Conservation (phyloP, 108 stramenopile species). For the Cylindrotheca closterium region DNA sequence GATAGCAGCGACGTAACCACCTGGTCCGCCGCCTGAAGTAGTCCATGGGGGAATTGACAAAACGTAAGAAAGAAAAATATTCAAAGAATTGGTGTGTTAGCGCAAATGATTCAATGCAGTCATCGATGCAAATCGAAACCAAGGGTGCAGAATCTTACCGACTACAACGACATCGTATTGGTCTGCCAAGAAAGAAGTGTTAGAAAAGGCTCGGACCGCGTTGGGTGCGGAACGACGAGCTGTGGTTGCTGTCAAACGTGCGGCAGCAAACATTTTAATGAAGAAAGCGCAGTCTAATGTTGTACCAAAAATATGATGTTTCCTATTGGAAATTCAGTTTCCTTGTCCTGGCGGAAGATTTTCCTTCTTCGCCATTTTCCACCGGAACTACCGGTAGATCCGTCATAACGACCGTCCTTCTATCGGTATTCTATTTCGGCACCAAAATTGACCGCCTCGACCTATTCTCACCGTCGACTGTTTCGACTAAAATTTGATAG, state of each 20-base stretch:
- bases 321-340: too few relatives aligned
- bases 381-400: too few relatives aligned
- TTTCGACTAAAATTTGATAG: too few relatives aligned
- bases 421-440: constrained; percentile 1
- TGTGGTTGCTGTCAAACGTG: constrained; percentile 2
- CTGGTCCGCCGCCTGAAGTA: constrained; percentile 98
- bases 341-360: too few relatives aligned
- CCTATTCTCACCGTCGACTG: too few relatives aligned
- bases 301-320: too few relatives aligned
- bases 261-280: constrained; percentile 14
- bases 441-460: too few relatives aligned
- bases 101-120: not conserved
- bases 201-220: constrained; percentile 46
- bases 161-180: constrained; percentile 69
- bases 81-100: not conserved
- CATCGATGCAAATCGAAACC: too few relatives aligned
- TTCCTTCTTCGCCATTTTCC: too few relatives aligned
- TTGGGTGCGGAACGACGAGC: constrained; percentile 6
- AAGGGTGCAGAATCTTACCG: constrained; percentile 30
- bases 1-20: constrained; percentile 99
- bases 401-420: not conserved
- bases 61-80: not conserved
- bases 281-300: too few relatives aligned
- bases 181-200: constrained; percentile 28
- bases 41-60: not conserved